phyloP scores from a whole-genome alignment of 306 rosid genomes.

The Cicer cuneatum region DNA sequence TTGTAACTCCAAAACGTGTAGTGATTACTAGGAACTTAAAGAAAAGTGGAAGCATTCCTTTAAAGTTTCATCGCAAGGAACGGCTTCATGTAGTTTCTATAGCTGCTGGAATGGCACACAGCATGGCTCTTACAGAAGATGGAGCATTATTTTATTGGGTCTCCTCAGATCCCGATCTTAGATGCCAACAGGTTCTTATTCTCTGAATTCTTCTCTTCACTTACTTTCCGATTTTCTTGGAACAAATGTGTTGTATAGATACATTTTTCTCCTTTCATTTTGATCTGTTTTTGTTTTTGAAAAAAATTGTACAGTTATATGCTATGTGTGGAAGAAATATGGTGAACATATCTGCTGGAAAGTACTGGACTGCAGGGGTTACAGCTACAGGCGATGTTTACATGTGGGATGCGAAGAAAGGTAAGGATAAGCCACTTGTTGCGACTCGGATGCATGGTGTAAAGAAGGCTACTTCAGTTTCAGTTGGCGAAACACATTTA shows the following conservation, averaged over 20 bases:
- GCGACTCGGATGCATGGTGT: slow-evolving; percentile 77
- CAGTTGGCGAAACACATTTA: slow-evolving; percentile 93
- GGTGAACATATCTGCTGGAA: slow-evolving; percentile 83
- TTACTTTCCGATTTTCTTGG: not conserved
- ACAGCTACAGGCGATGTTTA: slow-evolving; percentile 90
- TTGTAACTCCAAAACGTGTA: slow-evolving; percentile 90
- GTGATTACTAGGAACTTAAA: slow-evolving; percentile 82
- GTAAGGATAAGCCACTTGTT: slow-evolving; percentile 78
- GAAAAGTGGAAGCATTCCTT: slow-evolving; percentile 74
- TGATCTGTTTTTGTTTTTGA: not conserved
- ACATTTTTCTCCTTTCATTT: not conserved
- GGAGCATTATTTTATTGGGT: slow-evolving; percentile 92
- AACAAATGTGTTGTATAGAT: slow-evolving; percentile 27
- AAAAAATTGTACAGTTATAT: slow-evolving; percentile 56
- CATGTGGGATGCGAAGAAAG: slow-evolving; percentile 93
- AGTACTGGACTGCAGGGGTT: slow-evolving; percentile 88
- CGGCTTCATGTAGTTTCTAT: slow-evolving; percentile 77
- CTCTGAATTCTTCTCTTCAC: slow-evolving; percentile 28
- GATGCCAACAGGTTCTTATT: slow-evolving; percentile 81
- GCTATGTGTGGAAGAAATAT: slow-evolving; percentile 72
- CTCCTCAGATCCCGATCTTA: slow-evolving; percentile 86
- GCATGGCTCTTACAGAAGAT: slow-evolving; percentile 86
- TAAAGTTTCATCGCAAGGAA: slow-evolving; percentile 82
- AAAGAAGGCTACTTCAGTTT: slow-evolving; percentile 85
- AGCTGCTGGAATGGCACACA: slow-evolving; percentile 89